Evolutionary conservation across 2,329 filamentous ascomycete genomes (phyloP).

Genomic region (Alternaria arbusti): DNA sequence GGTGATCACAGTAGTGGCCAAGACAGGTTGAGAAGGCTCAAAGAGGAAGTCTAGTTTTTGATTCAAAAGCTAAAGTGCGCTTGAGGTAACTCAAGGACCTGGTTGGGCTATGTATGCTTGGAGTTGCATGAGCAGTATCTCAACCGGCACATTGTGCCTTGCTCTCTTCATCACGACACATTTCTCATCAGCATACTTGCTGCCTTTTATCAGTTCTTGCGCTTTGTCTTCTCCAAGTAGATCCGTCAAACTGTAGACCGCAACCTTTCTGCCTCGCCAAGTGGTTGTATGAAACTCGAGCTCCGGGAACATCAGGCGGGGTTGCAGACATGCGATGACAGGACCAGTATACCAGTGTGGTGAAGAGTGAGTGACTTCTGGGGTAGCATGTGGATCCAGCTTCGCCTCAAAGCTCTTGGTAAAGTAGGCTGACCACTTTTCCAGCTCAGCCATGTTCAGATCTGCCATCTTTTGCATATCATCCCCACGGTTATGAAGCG

Average conservation of each 20-base stretch:
- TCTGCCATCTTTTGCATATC: conserved; percentile 21
- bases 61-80: background rate
- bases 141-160: conserved; percentile 36
- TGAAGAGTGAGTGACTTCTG: conserved; percentile 27
- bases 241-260: conserved; percentile 45
- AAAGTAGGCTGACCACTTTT: conserved; percentile 31
- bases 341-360: conserved; percentile 39
- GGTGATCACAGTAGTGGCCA: background rate
- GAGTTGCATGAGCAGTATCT: conserved; percentile 42
- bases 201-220: conserved; percentile 27
- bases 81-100: conserved; percentile 19
- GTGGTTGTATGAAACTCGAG: conserved; percentile 38
- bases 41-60: background rate
- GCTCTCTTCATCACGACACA: conserved; percentile 39
- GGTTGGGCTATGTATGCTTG: conserved; percentile 38
- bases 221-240: conserved; percentile 41
- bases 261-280: conserved; percentile 39
- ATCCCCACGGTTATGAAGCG: conserved; percentile 35
- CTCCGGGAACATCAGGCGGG: conserved; percentile 35
- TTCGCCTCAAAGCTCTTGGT: conserved; percentile 14
- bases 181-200: conserved; percentile 26
- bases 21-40: background rate
- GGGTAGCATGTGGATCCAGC: conserved; percentile 35
- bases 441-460: conserved; percentile 24
- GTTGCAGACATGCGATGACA: conserved; percentile 34